Evolutionary conservation across 495 filamentous ascomycete genomes (phyloP), one percentile per base, ranked within the genome.

Genomic region (Echria macrotheca): DNA sequence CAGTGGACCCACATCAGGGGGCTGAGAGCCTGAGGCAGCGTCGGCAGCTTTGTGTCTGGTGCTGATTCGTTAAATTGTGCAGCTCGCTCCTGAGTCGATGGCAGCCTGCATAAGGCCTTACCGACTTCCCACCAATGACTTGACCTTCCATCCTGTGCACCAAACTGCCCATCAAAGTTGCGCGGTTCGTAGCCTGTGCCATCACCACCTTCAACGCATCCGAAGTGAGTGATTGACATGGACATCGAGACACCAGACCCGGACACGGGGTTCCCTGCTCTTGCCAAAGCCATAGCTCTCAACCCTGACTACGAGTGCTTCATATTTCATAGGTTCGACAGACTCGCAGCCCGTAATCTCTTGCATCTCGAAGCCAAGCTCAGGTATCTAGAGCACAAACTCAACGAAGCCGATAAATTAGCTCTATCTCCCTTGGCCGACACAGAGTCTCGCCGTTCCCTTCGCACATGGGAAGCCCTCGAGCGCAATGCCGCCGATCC

Each of bases 391-490:
- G 38, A 19, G 38, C 4, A 22, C 38, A 4, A 7, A n/a, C 38
- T 41, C 38, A 19, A 41, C 38, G n/a, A 41, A 19, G 38, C 38
- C 14, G 38, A 41, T 19, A 19, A 41, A 19, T 19, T 19, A 41
- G 38, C 38, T 7, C n/a, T 19, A 7, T 19, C 19, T n/a, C n/a
- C n/a, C 11, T 17, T 9, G 9, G 11, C 15, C 9, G 38, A 41
- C 19, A 41, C 18, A 3, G 41, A 44, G 17, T 22, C 21, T 8
- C 22, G 12, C 23, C 41, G 25, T 4, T 44, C 41, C 11, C 6
- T 44, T 17, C 41, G 41, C 11, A 17, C 23, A 12, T 50, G 37
- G 47, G 47, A 50, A 22, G 47, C 14, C 6, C 29, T 42, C 23
- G 38, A 50, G 14, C 22, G 22, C 5, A 19, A 43, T 14, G 40